These are phyloP conservation scores for Dictyostelium purpureum DNA, from an alignment of 78 protist species.

Conservation along the genomic window DNA sequence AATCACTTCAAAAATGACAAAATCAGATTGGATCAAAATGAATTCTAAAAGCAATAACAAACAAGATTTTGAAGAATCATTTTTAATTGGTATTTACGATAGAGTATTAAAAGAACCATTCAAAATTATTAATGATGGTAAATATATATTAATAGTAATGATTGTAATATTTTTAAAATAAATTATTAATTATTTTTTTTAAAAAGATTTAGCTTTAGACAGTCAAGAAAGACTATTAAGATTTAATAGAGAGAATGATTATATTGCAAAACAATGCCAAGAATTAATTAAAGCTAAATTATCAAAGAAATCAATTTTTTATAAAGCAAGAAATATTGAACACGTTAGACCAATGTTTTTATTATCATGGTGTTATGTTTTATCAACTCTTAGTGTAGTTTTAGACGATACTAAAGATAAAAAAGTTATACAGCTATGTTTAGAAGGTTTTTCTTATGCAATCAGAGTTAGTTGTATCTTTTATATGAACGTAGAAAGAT, in stretches of 20 bases:
- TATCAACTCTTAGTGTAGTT: slow-evolving; percentile 42
- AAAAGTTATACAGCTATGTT: slow-evolving; percentile 60
- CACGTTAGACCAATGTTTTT: slow-evolving; percentile 75
- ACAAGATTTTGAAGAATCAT: slow-evolving; percentile 35
- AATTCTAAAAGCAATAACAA: slow-evolving; percentile 45
- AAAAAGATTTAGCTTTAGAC: neutral
- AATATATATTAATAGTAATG: neutral
- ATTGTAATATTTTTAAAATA: neutral
- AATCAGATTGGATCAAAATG: slow-evolving; percentile 61
- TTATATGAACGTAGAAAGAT: slow-evolving; percentile 91
- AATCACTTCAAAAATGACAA: slow-evolving; percentile 26
- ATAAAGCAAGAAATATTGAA: slow-evolving; percentile 61
- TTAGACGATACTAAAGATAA: slow-evolving; percentile 53
- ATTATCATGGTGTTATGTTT: slow-evolving; percentile 65
- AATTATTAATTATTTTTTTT: neutral
- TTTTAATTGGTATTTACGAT: slow-evolving; percentile 33
- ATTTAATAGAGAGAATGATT: slow-evolving; percentile 56
- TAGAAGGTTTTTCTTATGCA: slow-evolving; percentile 89
- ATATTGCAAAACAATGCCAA: slow-evolving; percentile 69
- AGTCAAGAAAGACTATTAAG: slow-evolving; percentile 43
- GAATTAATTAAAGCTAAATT: slow-evolving; percentile 53
- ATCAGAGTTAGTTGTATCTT: slow-evolving; percentile 89
- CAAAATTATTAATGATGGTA: slow-evolving; percentile 4
- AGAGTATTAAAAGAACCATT: slow-evolving; percentile 17
- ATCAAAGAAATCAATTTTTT: slow-evolving; percentile 58